Conservation (phyloP, 805 yeast species). For the Saturnispora gosingensis region DNA sequence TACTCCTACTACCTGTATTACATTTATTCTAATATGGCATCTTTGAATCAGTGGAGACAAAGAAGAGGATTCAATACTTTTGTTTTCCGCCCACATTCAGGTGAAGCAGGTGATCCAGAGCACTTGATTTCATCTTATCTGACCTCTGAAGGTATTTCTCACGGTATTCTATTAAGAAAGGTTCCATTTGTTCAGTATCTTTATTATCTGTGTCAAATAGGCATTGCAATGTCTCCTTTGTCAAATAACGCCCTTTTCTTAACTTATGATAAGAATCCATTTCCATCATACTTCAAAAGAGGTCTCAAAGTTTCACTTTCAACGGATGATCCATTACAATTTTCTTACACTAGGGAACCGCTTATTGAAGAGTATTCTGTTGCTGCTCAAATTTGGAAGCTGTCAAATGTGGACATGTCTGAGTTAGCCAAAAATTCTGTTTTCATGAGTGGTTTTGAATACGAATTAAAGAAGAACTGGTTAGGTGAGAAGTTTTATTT, state of each 20-base stretch:
- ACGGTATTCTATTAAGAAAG: slow-evolving; percentile 88
- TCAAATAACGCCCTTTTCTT: slow-evolving; percentile 93
- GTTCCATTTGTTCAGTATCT: slow-evolving; percentile 92
- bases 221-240: slow-evolving; percentile 96
- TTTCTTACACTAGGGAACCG: slow-evolving; percentile 94
- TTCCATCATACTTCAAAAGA: slow-evolving; percentile 79
- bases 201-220: slow-evolving; percentile 89
- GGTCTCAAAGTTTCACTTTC: slow-evolving; percentile 93
- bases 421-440: slow-evolving; percentile 93
- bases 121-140: slow-evolving; percentile 86
- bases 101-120: slow-evolving; percentile 99
- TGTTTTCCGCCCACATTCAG: slow-evolving; percentile 96
- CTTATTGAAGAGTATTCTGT: slow-evolving; percentile 95
- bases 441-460: slow-evolving; percentile 89
- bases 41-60: slow-evolving; percentile 77
- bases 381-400: slow-evolving; percentile 94
- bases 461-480: slow-evolving; percentile 84
- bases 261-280: slow-evolving; percentile 96
- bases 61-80: slow-evolving; percentile 75
- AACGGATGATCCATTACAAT: slow-evolving; percentile 96
- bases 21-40: slow-evolving; percentile 74
- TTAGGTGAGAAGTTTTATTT: slow-evolving; percentile 55
- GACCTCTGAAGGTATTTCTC: slow-evolving; percentile 87
- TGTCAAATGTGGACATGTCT: slow-evolving; percentile 94
- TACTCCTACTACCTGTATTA: slow-evolving; percentile 91